phyloP scores from a whole-genome alignment of 2,329 filamentous ascomycete species.

The Alternaria brassicae region DNA sequence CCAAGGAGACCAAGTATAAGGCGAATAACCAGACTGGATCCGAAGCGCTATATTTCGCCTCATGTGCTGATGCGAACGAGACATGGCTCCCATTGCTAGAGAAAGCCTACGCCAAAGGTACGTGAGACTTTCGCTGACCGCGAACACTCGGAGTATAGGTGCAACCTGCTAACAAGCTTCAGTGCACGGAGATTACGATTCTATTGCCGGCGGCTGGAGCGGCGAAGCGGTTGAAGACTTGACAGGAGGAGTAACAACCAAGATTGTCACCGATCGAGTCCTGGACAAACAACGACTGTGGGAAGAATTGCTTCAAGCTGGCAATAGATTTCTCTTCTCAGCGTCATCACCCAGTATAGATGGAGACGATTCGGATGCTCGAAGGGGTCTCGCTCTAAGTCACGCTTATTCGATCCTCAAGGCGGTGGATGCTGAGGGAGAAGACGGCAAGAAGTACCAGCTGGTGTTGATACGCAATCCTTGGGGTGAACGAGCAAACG shows the following conservation, averaged over 20 bases:
- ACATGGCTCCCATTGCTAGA: conserved; percentile 83
- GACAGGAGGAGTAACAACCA: conserved; percentile 72
- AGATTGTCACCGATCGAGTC: conserved; percentile 71
- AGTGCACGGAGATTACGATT: conserved; percentile 78
- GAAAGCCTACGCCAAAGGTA: conserved; percentile 78
- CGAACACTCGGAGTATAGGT: not conserved
- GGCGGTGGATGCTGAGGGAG: conserved; percentile 61
- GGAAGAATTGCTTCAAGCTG: conserved; percentile 77
- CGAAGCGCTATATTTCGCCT: conserved; percentile 78
- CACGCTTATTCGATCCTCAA: conserved; percentile 66
- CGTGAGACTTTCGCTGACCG: not conserved
- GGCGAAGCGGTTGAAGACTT: conserved; percentile 65
- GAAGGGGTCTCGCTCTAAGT: conserved; percentile 52
- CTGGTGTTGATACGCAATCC: conserved; percentile 75
- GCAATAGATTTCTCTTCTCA: conserved; percentile 78
- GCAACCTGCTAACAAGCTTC: not conserved
- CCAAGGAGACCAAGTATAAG: conserved; percentile 68
- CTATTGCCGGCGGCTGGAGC: conserved; percentile 72
- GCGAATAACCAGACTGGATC: conserved; percentile 76
- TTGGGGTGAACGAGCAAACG: conserved; percentile 69
- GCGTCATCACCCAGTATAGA: conserved; percentile 63
- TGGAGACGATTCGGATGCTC: conserved; percentile 65
- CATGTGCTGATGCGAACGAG: conserved; percentile 76
- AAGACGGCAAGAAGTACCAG: conserved; percentile 50
- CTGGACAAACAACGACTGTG: conserved; percentile 82